Evolutionary conservation across 192 early-diverging fungal genomes (phyloP), one percentile per base, ranked within the genome.

Genomic region (Physocladia obscura): DNA sequence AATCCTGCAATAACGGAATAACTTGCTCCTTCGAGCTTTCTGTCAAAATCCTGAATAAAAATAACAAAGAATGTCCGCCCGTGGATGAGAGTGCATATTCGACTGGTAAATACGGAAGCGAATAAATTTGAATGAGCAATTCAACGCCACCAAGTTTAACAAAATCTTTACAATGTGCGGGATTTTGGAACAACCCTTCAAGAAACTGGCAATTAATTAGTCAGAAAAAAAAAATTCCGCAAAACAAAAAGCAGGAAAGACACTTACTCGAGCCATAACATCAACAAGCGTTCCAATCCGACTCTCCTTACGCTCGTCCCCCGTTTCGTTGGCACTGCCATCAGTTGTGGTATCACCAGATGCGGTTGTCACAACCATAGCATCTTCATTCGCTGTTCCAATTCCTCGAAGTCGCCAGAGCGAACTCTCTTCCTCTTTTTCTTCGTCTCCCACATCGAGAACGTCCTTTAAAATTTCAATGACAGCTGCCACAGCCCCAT

Each of bases 111-210:
- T 83, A 76, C 1, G 89, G 89, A 15, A 93, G 77, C 0, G 77
- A 73, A 58, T 86, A 90, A 27, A 90, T 84, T 38, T 82, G 63
- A 26, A 93, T 58, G 17, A 95, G 62, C 8, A 88, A 68, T 21
- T 87, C 77, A 4, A 89, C 71, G 4, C 91, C 91, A n/a, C 80
- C 77, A 19, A 77, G 67, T 30, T 86, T 81, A 22, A 92, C 77
- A 59, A 94, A 90, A 31, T 92, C 94, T 37, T 82, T 82, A n/a
- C 81, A 85, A 69, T 92, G 91, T 6, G 82, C 61, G 22, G 80
- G 75, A 64, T 90, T 93, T 57, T 93, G 91, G 70, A 95, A 93
- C 31, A 93, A 78, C 4, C 92, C 93, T 59, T 95, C 92, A 37
- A 94, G 79, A 67, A 95, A 93, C 70, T 83, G 76, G 30, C 78